phyloP scores from a whole-genome alignment of 1,284 basidiomycete species.

The Boletus hoseneyae region DNA sequence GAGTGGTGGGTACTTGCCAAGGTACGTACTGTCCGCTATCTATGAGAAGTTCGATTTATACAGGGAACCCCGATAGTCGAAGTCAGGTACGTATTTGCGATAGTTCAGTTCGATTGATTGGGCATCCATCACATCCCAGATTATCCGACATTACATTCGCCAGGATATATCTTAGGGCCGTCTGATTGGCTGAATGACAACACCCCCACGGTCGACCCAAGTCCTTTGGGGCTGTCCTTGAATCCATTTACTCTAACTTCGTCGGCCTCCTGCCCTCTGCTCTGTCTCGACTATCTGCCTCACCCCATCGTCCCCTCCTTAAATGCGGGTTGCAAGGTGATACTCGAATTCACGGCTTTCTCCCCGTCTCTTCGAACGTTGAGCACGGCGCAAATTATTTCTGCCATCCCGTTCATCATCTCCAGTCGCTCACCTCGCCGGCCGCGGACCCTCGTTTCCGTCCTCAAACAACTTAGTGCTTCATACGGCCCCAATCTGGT shows the following conservation, averaged over 20 bases:
- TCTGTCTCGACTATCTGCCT: slow-evolving; percentile 27
- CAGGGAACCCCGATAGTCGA: slow-evolving; percentile 11
- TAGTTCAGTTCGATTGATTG: not conserved
- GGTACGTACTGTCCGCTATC: slow-evolving; percentile 21
- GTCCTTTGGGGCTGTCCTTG: not conserved
- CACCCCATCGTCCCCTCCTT: slow-evolving; percentile 6
- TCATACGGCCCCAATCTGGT: slow-evolving; percentile 35
- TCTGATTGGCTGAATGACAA: slow-evolving; percentile 4
- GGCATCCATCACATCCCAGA: not conserved
- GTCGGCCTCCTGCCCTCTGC: slow-evolving; percentile 4
- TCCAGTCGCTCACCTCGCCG: slow-evolving; percentile 15
- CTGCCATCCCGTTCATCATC: slow-evolving; percentile 27
- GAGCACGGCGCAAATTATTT: slow-evolving; percentile 23
- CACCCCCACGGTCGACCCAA: not conserved
- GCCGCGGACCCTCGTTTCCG: slow-evolving; percentile 23
- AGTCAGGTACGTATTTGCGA: slow-evolving; percentile 23
- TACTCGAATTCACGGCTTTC: slow-evolving; percentile 30
- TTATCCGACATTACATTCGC: not conserved
- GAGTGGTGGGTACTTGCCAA: slow-evolving; percentile 25
- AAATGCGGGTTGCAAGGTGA: slow-evolving; percentile 9
- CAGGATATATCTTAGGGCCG: not conserved
- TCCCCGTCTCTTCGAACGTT: slow-evolving; percentile 23
- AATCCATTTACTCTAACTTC: slow-evolving; percentile 4
- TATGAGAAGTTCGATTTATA: slow-evolving; percentile 3
- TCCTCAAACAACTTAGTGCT: slow-evolving; percentile 22